These are phyloP conservation scores for Claviceps quebecensis DNA, from an alignment of 2,329 filamentous ascomycete genomes.

Conservation along the genomic window DNA sequence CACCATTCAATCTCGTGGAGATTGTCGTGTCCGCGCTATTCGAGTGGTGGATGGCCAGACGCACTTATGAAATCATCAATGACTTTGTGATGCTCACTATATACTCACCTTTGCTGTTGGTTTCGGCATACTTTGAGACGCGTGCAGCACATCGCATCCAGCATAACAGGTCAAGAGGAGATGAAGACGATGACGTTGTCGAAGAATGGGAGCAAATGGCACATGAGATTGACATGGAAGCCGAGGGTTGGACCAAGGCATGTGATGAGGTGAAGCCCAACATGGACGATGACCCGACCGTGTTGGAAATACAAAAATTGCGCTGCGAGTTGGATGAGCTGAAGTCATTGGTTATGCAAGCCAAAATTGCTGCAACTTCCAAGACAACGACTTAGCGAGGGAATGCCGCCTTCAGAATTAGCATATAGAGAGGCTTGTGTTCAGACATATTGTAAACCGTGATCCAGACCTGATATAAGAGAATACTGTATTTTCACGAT, in stretches of 20 bases:
- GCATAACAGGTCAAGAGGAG: constrained; percentile 62
- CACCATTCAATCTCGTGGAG: constrained; percentile 89
- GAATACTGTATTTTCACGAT: neutral
- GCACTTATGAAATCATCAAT: constrained; percentile 66
- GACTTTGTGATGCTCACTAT: constrained; percentile 75
- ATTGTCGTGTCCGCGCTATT: constrained; percentile 65
- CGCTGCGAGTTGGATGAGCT: constrained; percentile 44
- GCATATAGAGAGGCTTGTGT: neutral
- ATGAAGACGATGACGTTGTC: constrained; percentile 75
- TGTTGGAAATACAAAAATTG: constrained; percentile 52
- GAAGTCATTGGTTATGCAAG: constrained; percentile 30
- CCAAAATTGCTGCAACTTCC: constrained; percentile 7
- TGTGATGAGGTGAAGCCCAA: constrained; percentile 67
- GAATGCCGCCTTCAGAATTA: neutral
- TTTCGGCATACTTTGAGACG: constrained; percentile 62
- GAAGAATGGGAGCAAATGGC: constrained; percentile 89
- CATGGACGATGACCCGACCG: constrained; percentile 62
- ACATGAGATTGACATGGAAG: constrained; percentile 61
- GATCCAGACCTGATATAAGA: too few relatives aligned
- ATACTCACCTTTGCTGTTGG: constrained; percentile 70
- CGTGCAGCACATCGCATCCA: constrained; percentile 51
- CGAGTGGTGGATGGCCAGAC: constrained; percentile 87
- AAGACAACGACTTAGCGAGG: neutral
- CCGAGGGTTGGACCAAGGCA: constrained; percentile 71
- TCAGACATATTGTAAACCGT: too few relatives aligned